A percentile compares a stretch with the other conserved stretches of the same genome.
Conservation (phyloP, 2,329 filamentous ascomycete species). For the Epichloe amarillans region DNA sequence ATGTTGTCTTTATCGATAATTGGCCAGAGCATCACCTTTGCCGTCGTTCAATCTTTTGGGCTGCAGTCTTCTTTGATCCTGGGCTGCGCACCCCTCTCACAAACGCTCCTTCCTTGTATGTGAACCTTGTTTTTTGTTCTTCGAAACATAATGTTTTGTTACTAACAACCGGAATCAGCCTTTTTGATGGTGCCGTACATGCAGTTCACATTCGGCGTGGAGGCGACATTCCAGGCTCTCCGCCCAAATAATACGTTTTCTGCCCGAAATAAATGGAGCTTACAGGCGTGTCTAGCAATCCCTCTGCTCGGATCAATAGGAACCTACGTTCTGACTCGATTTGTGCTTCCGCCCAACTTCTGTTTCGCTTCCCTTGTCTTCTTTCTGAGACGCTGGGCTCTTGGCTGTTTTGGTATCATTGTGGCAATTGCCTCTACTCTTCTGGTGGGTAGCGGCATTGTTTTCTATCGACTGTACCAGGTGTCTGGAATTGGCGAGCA, state of each 20-base stretch:
- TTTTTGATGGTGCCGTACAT: conserved; percentile 54
- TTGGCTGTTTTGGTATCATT: conserved; percentile 41
- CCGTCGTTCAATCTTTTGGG: conserved; percentile 41
- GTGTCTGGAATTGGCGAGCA: conserved; percentile 40
- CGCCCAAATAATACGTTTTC: conserved; percentile 42
- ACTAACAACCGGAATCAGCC: conserved; percentile 27
- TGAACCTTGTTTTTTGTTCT: not conserved
- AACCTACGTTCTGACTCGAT: conserved; percentile 45
- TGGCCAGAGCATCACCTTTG: conserved; percentile 44
- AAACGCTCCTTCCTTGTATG: conserved; percentile 47
- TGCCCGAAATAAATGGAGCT: conserved; percentile 44
- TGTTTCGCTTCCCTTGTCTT: conserved; percentile 58
- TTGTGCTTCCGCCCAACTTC: conserved; percentile 39
- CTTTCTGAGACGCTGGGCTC: conserved; percentile 50
- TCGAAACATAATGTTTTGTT: not conserved
- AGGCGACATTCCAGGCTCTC: conserved; percentile 40
- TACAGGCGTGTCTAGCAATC: conserved; percentile 40
- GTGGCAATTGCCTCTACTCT: conserved; percentile 36
- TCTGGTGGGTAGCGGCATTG: conserved; percentile 34
- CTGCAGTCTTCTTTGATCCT: conserved; percentile 34
- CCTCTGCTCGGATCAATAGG: conserved; percentile 37
- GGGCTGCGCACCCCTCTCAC: conserved; percentile 41
- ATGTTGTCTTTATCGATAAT: conserved; percentile 43
- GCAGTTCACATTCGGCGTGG: conserved; percentile 51
- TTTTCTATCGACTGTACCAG: conserved; percentile 44